Conservation (phyloP, 495 filamentous ascomycete genomes). For the Penicillium diatomitis region DNA sequence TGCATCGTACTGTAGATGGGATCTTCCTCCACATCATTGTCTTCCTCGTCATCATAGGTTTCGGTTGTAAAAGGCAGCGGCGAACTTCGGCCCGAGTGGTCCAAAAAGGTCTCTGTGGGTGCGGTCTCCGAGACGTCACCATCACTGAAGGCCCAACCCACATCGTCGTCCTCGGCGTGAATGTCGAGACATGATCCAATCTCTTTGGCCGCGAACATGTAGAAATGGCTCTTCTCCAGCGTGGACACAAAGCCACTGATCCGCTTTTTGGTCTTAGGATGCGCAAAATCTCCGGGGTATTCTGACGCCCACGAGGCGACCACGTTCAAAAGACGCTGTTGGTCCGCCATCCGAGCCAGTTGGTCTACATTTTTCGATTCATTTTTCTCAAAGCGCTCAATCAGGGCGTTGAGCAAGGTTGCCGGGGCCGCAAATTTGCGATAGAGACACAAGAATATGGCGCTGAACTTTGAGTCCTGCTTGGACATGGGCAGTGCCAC, state of each 20-base stretch:
- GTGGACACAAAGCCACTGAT: constrained; percentile 62
- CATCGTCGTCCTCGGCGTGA: constrained; percentile 68
- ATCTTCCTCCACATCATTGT: constrained; percentile 32
- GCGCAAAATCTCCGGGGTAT: constrained; percentile 88
- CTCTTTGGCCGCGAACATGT: constrained; percentile 74
- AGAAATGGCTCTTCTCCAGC: constrained; percentile 61
- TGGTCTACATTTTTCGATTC: constrained; percentile 50
- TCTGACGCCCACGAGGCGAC: constrained; percentile 81
- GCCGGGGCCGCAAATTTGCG: constrained; percentile 83
- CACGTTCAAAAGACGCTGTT: constrained; percentile 74
- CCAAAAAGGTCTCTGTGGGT: constrained; percentile 26
- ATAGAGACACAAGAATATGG: constrained; percentile 88
- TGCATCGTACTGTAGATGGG: constrained; percentile 35
- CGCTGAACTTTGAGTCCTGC: constrained; percentile 72
- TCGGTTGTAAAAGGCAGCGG: constrained; percentile 27
- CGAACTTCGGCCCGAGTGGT: constrained; percentile 32
- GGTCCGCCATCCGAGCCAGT: constrained; percentile 63
- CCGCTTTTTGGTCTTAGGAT: constrained; percentile 59
- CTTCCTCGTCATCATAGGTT: constrained; percentile 16
- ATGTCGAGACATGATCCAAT: constrained; percentile 59
- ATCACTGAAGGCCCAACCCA: constrained; percentile 65
- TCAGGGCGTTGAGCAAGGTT: constrained; percentile 62
- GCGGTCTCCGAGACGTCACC: constrained; percentile 38
- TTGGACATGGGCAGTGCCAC: constrained; percentile 74
- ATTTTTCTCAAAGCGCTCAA: constrained; percentile 62